Evolutionary conservation across 495 filamentous ascomycete genomes (phyloP).

Genomic region (Talaromyces trachyspermus): DNA sequence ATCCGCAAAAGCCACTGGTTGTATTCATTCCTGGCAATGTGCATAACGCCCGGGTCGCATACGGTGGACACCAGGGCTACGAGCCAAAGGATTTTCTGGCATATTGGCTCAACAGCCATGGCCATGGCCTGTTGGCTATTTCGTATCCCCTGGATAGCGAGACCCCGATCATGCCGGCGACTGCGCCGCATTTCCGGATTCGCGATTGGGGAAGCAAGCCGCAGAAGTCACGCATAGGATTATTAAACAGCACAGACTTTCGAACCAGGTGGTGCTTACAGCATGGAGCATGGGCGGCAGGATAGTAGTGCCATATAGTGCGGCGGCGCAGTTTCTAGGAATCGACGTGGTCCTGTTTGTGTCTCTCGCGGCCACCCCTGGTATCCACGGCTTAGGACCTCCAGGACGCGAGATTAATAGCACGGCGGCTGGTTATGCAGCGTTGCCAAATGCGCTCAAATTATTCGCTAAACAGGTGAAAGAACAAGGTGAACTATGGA

Average conservation of each 20-base stretch:
- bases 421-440: conserved; percentile 9
- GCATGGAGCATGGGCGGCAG: conserved; percentile 21
- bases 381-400: conserved; percentile 12
- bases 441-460: not conserved
- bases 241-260: conserved; percentile 8
- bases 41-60: conserved; percentile 19
- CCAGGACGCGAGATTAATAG: not conserved
- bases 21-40: conserved; percentile 17
- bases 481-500: conserved; percentile 5
- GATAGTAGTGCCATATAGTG: conserved; percentile 17
- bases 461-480: not conserved
- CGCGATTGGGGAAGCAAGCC: conserved; percentile 19
- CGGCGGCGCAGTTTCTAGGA: conserved; percentile 10
- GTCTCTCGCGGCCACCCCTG: conserved; percentile 18
- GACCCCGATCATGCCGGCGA: conserved; percentile 12
- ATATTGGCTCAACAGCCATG: conserved; percentile 13
- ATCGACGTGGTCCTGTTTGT: conserved; percentile 15
- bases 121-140: conserved; percentile 16
- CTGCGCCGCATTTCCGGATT: conserved; percentile 12
- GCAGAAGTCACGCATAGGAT: conserved; percentile 10
- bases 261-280: conserved; percentile 9
- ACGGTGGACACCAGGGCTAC: conserved; percentile 17
- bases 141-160: conserved; percentile 20
- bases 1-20: conserved; percentile 14
- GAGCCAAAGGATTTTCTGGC: conserved; percentile 13